Conservation (phyloP, 73 alveolate species). For the Vitrella brassicaformis region DNA sequence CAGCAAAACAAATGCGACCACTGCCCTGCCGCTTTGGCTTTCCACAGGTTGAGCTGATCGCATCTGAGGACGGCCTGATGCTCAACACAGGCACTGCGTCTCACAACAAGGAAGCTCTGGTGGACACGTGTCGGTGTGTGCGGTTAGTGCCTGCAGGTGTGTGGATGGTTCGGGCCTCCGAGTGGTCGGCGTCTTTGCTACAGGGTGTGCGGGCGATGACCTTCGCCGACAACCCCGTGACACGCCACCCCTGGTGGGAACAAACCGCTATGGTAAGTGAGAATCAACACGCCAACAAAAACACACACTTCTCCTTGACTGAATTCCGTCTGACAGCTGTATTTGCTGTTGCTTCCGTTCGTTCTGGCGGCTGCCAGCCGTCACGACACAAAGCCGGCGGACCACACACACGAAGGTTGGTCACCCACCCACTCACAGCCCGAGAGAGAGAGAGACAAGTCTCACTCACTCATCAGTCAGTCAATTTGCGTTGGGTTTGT, state of each 20-base stretch:
- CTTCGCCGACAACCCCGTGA: conserved; percentile 27
- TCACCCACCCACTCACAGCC: too few relatives aligned
- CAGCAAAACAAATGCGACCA: too few relatives aligned
- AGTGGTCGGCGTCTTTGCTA: conserved; percentile 14
- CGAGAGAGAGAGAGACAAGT: too few relatives aligned
- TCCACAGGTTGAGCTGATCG: not conserved
- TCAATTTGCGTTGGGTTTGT: too few relatives aligned
- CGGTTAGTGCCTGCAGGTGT: not conserved
- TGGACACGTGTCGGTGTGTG: not conserved
- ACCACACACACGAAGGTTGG: too few relatives aligned
- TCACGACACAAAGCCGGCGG: too few relatives aligned
- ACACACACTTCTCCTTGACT: not conserved
- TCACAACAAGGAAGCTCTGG: not conserved
- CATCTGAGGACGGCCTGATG: conserved; percentile 22
- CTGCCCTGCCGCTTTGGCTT: too few relatives aligned
- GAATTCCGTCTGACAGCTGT: not conserved
- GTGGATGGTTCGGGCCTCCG: not conserved
- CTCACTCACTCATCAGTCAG: too few relatives aligned
- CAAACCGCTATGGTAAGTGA: conserved; percentile 22
- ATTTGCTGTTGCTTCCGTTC: conserved; percentile 23
- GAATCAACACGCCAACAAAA: not conserved
- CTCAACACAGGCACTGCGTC: conserved; percentile 30
- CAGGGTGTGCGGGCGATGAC: conserved; percentile 38
- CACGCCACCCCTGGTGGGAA: conserved; percentile 41
- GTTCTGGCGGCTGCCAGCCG: too few relatives aligned